Evolutionary conservation across 352 stramenopile species (phyloP).

Genomic region (Thraustochytrium striatum): DNA sequence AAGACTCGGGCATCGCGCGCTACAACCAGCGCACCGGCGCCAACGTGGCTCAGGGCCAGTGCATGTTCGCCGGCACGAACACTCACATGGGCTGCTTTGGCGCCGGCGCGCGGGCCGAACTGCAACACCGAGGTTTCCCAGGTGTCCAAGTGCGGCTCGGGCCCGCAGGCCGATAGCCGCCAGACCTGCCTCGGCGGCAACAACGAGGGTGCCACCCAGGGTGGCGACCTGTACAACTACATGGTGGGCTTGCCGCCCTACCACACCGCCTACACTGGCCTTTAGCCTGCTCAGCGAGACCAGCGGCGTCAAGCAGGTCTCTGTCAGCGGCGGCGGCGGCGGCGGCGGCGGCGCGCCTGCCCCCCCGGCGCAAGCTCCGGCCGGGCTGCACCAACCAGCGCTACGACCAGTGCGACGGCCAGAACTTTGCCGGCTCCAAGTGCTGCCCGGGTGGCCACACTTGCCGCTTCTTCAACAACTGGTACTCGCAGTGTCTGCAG

Average conservation of each 20-base stretch:
- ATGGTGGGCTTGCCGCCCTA: neutral
- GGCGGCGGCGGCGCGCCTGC: neutral
- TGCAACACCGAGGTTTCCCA: neutral
- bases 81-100: neutral
- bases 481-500: constrained; percentile 8
- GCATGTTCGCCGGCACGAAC: neutral
- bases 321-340: neutral
- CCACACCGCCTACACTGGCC: neutral
- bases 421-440: neutral
- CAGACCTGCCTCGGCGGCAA: neutral
- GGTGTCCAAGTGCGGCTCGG: neutral
- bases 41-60: neutral
- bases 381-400: neutral
- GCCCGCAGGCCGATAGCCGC: neutral
- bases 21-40: neutral
- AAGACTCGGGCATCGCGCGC: neutral
- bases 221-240: neutral
- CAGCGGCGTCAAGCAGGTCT: neutral
- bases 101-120: neutral
- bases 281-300: neutral
- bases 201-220: neutral
- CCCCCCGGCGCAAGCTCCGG: neutral
- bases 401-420: neutral
- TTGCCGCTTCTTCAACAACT: neutral
- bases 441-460: neutral